These are phyloP conservation scores for Hemileia vastatrix DNA, from an alignment of 1,284 basidiomycete species.

Conservation along the genomic window DNA sequence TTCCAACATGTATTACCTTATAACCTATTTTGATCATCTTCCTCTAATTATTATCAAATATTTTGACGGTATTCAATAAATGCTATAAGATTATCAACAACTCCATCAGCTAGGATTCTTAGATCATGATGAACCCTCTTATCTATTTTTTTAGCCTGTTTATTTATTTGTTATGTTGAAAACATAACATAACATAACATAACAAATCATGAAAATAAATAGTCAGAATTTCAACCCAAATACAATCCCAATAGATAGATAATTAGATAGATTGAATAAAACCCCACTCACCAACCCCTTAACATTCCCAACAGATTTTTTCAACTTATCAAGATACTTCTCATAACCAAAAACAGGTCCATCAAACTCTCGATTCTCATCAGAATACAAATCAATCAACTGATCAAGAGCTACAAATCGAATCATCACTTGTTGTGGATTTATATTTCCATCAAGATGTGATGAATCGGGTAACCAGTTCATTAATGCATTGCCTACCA, in stretches of 20 bases:
- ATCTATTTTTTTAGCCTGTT: constrained; percentile 20
- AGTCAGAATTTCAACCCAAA: too few relatives aligned
- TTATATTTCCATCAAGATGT: constrained; percentile 2
- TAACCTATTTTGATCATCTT: too few relatives aligned
- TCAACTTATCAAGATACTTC: background rate
- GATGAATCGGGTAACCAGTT: too few relatives aligned
- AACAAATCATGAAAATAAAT: background rate
- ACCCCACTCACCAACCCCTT: constrained; percentile 4
- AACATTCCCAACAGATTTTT: background rate
- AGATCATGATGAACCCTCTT: constrained; percentile 8
- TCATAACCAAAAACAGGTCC: constrained; percentile 5
- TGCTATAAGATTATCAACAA: constrained; percentile 1
- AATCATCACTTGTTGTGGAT: background rate
- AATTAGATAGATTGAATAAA: background rate
- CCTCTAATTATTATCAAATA: too few relatives aligned
- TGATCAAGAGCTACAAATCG: constrained; percentile 6
- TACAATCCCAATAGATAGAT: too few relatives aligned
- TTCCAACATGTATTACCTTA: too few relatives aligned
- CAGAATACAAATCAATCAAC: constrained; percentile 14
- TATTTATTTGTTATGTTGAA: background rate
- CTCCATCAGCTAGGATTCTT: constrained; percentile 4
- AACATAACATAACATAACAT: background rate
- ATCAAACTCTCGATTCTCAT: constrained; percentile 8
- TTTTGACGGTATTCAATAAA: constrained; percentile 15
- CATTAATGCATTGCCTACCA: too few relatives aligned